A percentile compares a stretch with the other conserved stretches of the same genome.
phyloP scores from a whole-genome alignment of 306 rosid species.

The Senna tora region DNA sequence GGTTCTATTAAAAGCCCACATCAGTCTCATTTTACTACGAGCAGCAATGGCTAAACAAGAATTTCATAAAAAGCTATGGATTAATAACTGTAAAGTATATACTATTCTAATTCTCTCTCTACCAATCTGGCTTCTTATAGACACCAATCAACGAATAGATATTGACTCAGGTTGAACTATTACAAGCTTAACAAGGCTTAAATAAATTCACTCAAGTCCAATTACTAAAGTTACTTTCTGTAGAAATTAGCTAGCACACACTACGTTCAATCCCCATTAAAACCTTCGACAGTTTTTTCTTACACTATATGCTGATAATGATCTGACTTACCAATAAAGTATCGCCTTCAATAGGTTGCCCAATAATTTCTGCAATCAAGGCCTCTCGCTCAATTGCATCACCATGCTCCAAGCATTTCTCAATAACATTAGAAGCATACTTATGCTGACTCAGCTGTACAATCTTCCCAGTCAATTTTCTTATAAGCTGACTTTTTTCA shows the following conservation, averaged over 20 bases:
- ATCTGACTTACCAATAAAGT: slow-evolving; percentile 52
- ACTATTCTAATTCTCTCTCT: background rate
- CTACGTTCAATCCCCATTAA: background rate
- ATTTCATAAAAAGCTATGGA: background rate
- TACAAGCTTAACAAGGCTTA: background rate
- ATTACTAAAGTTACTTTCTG: background rate
- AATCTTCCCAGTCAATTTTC: slow-evolving; percentile 54
- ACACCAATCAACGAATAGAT: background rate
- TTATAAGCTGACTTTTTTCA: slow-evolving; percentile 59
- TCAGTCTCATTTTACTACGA: background rate
- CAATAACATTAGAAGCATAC: slow-evolving; percentile 69
- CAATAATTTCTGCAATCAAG: slow-evolving; percentile 62
- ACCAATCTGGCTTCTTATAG: background rate
- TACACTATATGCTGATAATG: background rate
- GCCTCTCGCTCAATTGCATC: slow-evolving; percentile 50
- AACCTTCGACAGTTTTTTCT: background rate
- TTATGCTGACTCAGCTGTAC: slow-evolving; percentile 68
- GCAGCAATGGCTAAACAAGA: slow-evolving; percentile 9
- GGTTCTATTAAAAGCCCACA: no score
- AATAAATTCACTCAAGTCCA: background rate
- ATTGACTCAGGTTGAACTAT: background rate
- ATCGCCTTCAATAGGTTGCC: slow-evolving; percentile 54
- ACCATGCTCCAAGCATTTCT: slow-evolving; percentile 66
- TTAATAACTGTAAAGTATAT: background rate
- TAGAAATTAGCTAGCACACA: background rate